These are phyloP conservation scores for Alisma plantagoaquatica DNA, from an alignment of 106 monocot genomes.

Conservation along the genomic window DNA sequence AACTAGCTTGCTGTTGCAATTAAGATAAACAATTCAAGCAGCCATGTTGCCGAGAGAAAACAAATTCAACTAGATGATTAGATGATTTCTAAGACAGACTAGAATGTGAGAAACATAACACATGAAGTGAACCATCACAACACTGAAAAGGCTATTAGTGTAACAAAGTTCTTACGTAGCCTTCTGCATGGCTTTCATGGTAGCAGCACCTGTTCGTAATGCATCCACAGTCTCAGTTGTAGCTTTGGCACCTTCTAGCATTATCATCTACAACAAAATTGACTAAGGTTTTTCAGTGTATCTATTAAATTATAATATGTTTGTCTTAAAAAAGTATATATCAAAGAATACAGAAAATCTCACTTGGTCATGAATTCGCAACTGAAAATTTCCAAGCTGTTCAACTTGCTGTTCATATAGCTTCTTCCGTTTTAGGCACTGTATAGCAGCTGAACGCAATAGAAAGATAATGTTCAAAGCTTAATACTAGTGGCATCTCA, in stretches of 20 bases:
- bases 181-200: slow-evolving; percentile 96
- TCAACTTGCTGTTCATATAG: slow-evolving; percentile 1
- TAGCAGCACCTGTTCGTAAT: slow-evolving; percentile 77
- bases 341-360: too few relatives aligned
- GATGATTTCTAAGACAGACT: not conserved
- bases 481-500: too few relatives aligned
- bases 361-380: slow-evolving; percentile 1
- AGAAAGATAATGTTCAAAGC: too few relatives aligned
- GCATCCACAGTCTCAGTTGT: slow-evolving; percentile 93
- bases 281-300: too few relatives aligned
- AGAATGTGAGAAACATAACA: not conserved
- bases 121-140: not conserved
- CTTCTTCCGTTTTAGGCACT: not conserved
- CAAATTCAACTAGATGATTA: not conserved
- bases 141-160: slow-evolving; percentile 49
- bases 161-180: too few relatives aligned
- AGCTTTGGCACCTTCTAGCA: slow-evolving; percentile 89
- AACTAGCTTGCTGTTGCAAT: too few relatives aligned
- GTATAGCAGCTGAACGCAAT: not conserved
- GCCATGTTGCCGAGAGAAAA: not conserved
- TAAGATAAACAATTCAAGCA: not conserved
- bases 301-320: too few relatives aligned
- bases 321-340: too few relatives aligned
- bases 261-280: slow-evolving; percentile 68
- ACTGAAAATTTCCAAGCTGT: not conserved